These are phyloP conservation scores for Phytophthora ramorum DNA, from an alignment of 352 stramenopile species.

Conservation along the genomic window DNA sequence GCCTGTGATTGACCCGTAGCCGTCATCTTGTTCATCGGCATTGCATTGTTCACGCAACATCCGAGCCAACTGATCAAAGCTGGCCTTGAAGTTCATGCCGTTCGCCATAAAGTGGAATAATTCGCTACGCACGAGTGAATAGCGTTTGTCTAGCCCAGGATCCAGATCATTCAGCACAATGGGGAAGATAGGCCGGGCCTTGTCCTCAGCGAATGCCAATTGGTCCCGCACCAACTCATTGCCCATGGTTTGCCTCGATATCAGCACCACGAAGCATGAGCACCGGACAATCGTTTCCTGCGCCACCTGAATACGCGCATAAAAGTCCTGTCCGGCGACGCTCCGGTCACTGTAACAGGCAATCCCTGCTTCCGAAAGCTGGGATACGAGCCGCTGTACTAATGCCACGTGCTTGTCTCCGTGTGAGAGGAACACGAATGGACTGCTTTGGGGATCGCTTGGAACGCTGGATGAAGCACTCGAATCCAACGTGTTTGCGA, in stretches of 20 bases:
- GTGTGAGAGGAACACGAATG: constrained; percentile 27
- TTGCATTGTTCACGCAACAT: background rate
- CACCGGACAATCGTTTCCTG: constrained; percentile 78
- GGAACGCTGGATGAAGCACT: background rate
- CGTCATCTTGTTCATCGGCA: constrained; percentile 1
- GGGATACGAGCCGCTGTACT: constrained; percentile 5
- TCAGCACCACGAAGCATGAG: constrained; percentile 66
- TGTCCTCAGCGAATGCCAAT: constrained; percentile 81
- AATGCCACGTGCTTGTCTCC: constrained; percentile 20
- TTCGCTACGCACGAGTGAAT: constrained; percentile 76
- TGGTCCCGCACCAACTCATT: constrained; percentile 79
- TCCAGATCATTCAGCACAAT: constrained; percentile 71
- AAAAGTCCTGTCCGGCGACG: constrained; percentile 21
- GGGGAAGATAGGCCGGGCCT: constrained; percentile 74
- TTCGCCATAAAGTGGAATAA: constrained; percentile 74
- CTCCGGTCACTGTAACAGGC: constrained; percentile 24
- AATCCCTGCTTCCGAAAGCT: constrained; percentile 9
- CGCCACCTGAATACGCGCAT: constrained; percentile 16
- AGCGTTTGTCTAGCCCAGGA: constrained; percentile 71
- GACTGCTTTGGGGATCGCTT: constrained; percentile 2
- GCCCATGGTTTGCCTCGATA: constrained; percentile 62
- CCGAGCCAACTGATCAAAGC: constrained; percentile 35
- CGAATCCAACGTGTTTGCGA: background rate
- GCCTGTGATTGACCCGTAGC: constrained; percentile 7
- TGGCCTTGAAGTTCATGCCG: constrained; percentile 58